Conservation (phyloP, 768 basidiomycete species). For the Astraeus odoratus region DNA sequence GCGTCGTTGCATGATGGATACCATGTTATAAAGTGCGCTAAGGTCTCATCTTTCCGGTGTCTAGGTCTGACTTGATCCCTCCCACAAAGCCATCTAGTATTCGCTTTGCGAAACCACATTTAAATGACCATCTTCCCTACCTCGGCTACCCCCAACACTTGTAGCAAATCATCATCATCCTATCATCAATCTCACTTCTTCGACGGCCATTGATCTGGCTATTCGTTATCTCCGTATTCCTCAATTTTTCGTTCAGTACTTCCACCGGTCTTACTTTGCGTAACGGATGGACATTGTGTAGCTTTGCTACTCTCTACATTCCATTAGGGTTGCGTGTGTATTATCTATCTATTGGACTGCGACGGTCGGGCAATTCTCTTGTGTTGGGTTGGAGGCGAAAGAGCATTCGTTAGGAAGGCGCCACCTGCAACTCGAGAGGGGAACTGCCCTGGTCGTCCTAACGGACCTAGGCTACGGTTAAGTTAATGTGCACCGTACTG, state of each 20-base stretch:
- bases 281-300: not conserved
- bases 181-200: not conserved
- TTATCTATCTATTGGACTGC: not conserved
- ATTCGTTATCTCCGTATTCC: not conserved
- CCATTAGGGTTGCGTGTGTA: not conserved
- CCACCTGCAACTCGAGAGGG: not conserved
- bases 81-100: not conserved
- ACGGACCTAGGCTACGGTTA: not conserved
- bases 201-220: conserved; percentile 8
- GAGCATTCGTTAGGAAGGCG: not conserved
- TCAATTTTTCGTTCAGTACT: conserved; percentile 14
- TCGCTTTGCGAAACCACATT: not conserved
- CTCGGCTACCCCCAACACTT: not conserved
- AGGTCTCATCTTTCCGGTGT: not conserved
- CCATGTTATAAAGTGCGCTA: conserved; percentile 9
- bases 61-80: conserved; percentile 1
- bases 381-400: not conserved
- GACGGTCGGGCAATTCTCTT: not conserved
- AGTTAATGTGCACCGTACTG: not conserved
- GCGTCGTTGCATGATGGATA: conserved; percentile 15
- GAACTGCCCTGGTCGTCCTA: not conserved
- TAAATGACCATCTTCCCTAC: not conserved
- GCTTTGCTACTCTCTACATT: not conserved
- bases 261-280: not conserved
- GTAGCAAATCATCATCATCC: conserved; percentile 2